Evolutionary conservation across 345 rosid species (phyloP).

Genomic region (Eucalyptus viminalis): DNA sequence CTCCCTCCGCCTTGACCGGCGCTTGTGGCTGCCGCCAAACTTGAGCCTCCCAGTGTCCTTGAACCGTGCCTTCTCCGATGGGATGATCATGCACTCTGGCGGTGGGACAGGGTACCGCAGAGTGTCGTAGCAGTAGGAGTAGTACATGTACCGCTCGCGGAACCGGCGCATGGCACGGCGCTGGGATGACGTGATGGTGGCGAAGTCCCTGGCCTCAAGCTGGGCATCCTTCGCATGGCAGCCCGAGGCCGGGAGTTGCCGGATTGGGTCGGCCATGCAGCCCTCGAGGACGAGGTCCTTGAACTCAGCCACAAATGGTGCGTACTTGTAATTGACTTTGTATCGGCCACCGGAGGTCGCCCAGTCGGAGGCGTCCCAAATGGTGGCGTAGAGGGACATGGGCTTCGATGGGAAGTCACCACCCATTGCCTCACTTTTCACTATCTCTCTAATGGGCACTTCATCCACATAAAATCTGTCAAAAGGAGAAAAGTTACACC

Average conservation of each 20-base stretch:
- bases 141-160: conserved; percentile 68
- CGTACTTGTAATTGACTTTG: conserved; percentile 68
- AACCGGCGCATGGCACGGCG: conserved; percentile 53
- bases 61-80: conserved; percentile 40
- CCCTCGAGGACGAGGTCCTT: conserved; percentile 62
- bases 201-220: conserved; percentile 23
- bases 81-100: conserved; percentile 61
- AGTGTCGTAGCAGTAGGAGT: conserved; percentile 74
- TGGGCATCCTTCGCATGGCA: conserved; percentile 13
- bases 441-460: conserved; percentile 72
- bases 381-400: conserved; percentile 83
- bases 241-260: conserved; percentile 9
- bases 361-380: conserved; percentile 98
- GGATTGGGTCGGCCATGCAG: conserved; percentile 53
- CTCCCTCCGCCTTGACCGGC: not conserved
- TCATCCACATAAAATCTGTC: conserved; percentile 86
- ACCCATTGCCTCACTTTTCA: conserved; percentile 56
- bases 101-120: conserved; percentile 42
- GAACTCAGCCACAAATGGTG: conserved; percentile 71
- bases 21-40: conserved; percentile 34
- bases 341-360: conserved; percentile 81
- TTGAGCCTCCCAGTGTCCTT: conserved; percentile 59
- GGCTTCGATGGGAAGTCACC: conserved; percentile 84
- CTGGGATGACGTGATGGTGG: conserved; percentile 15
- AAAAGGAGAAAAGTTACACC: not conserved